Base-by-base conservation (phyloP, 352 stramenopile species). In the Phytophthora citrophthora region DNA sequence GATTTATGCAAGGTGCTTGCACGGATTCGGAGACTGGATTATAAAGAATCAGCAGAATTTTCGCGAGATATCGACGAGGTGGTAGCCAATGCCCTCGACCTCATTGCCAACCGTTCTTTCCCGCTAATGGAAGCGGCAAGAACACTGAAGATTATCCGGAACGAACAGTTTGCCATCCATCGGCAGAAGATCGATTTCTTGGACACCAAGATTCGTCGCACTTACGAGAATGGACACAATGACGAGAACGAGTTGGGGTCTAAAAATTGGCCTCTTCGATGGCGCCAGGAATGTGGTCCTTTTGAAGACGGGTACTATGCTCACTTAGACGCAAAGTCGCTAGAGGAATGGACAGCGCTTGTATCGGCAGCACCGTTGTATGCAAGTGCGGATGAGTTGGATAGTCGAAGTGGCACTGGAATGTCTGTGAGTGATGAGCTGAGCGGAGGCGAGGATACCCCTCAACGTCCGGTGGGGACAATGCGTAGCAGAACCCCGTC, bases 341-440 rank as follows among this genome's bases (percentile, higher is more conserved):
- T 95, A 7, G 64, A 86, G 3, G 88, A 93, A 55, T 95, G 88
- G 88, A 88, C 79, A 34, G 73, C 77, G n/a, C 86, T 90, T 64
- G 78, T 93, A 41, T 86, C 84, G 2, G 79, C 74, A 44, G 85
- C 87, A 2, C 73, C 83, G 18, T 59, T 95, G 61, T 94, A 86
- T 47, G 74, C 76, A 12, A 91, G 70, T 13, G 77, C 60, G 23
- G 79, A 90, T 24, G 79, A 82, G n/a, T 65, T 83, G 24, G 77
- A 90, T 41, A 64, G 71, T 23, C 72, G 56, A 58, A 75, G 26
- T 48, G 52, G 26, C 10, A 34, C 46, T 34, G 50, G 26, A 46
- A 45, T 44, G 2, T 69, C 63, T 29, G 70, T 72, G 48, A 72
- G 61, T 70, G 70, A 73, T 38, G 70, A 76, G 11, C 18, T 62